These are phyloP conservation scores for Starmerella davenportii DNA, from an alignment of 805 yeast genomes.

Conservation along the genomic window DNA sequence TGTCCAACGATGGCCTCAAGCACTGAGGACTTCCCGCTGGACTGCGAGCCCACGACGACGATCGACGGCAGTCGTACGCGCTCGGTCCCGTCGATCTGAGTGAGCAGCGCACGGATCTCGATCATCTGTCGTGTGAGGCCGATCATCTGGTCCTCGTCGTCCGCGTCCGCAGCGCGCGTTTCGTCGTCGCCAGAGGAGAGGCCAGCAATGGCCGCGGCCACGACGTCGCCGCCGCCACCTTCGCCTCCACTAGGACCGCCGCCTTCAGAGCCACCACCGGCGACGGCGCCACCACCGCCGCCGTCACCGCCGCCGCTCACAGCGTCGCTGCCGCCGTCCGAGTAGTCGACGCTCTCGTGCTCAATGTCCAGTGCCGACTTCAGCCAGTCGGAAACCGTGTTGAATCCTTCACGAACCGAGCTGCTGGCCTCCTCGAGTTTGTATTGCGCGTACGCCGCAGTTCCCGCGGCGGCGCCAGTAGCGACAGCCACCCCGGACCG, in stretches of 20 bases:
- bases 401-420: slow-evolving; percentile 50
- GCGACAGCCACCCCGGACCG: slow-evolving; percentile 40
- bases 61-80: slow-evolving; percentile 77
- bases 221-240: slow-evolving; percentile 19
- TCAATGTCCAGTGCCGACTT: slow-evolving; percentile 21
- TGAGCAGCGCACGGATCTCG: slow-evolving; percentile 68
- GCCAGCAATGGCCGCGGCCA: slow-evolving; percentile 29
- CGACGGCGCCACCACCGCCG: slow-evolving; percentile 1
- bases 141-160: slow-evolving; percentile 52
- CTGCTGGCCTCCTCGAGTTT: slow-evolving; percentile 74
- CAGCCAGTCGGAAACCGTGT: slow-evolving; percentile 36
- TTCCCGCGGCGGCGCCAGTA: slow-evolving; percentile 83
- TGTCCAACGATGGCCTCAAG: slow-evolving; percentile 95
- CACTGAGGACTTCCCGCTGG: slow-evolving; percentile 93
- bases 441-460: slow-evolving; percentile 80
- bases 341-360: neutral
- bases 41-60: slow-evolving; percentile 93
- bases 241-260: slow-evolving; percentile 2
- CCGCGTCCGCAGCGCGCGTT: slow-evolving; percentile 28
- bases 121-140: slow-evolving; percentile 90
- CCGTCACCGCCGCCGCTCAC: slow-evolving; percentile 2
- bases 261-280: slow-evolving; percentile 19
- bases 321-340: neutral
- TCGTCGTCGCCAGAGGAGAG: slow-evolving; percentile 26
- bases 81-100: slow-evolving; percentile 57